Percentiles rank a stretch among this genome's conserved stretches.
These are phyloP conservation scores for cucumber (Cucumis sativus) DNA, from an alignment of 306 rosid genomes.

Conservation along the genomic window Cucumber_9930_V3 NC_026655.2:11451501-11452000, in stretches of 20 bases:
- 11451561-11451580: not conserved
- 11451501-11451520: not conserved
- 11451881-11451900: not conserved
- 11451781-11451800: not conserved
- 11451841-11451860: not conserved
- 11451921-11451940: not conserved
- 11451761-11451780: not conserved
- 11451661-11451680: constrained; percentile 94
- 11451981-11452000: not conserved
- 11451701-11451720: not conserved
- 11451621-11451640: constrained; percentile 75
- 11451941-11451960: not conserved
- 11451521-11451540: not conserved
- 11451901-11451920: not conserved
- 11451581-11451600: constrained; percentile 70
- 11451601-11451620: constrained; percentile 71
- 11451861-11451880: not conserved
- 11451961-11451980: not conserved
- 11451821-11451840: not conserved
- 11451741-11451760: not conserved
- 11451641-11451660: constrained; percentile 94
- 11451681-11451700: constrained; percentile 15
- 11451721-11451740: not conserved
- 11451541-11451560: constrained; percentile 8
- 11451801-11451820: not conserved